Evolutionary conservation across 192 early-diverging fungal species (phyloP).

Genomic region (Spizellomyces sp.): DNA sequence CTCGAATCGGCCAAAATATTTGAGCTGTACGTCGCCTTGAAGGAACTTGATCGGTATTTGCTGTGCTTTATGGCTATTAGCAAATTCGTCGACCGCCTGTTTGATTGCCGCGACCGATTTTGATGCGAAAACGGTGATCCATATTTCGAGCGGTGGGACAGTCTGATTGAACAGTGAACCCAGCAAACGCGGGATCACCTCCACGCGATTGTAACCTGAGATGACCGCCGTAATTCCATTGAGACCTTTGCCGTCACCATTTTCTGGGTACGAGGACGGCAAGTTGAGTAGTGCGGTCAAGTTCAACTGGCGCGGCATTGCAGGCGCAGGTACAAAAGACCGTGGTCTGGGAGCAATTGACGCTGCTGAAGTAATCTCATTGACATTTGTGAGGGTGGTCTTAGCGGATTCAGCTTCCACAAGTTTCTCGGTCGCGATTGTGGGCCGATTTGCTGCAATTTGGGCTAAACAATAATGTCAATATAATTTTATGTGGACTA

Average conservation of each 20-base stretch:
- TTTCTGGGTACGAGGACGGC: conserved; percentile 8
- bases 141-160: conserved; percentile 17
- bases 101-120: not conserved
- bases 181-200: conserved; percentile 8
- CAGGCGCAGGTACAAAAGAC: not conserved
- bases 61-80: not conserved
- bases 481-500: no score
- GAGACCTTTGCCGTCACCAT: conserved; percentile 11
- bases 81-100: no score
- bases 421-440: no score
- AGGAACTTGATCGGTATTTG: conserved; percentile 14
- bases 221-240: conserved; percentile 17
- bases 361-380: no score
- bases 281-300: not conserved
- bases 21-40: conserved; percentile 12
- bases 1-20: conserved; percentile 4
- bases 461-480: no score
- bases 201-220: not conserved
- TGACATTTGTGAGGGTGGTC: no score
- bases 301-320: not conserved
- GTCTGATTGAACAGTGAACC: conserved; percentile 14
- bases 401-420: no score
- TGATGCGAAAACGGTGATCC: conserved; percentile 20
- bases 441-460: no score
- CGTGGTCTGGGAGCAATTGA: no score